phyloP scores from a whole-genome alignment of 177 flowering plant species.

The Tripterygium wilfordii region DNA sequence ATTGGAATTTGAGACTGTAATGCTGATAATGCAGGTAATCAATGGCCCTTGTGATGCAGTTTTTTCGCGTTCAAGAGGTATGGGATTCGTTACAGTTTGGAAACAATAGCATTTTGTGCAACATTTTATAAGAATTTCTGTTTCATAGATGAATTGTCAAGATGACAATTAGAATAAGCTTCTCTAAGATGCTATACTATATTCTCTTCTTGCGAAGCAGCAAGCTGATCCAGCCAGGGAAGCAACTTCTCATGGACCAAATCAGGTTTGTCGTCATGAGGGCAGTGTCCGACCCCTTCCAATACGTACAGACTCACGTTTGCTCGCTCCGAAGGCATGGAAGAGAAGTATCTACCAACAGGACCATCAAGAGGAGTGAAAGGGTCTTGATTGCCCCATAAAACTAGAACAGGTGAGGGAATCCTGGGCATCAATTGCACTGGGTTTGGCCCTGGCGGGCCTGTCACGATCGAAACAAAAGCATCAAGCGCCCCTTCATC shows the following conservation, averaged over 20 bases:
- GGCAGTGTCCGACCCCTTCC: conserved; percentile 91
- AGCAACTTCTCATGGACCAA: conserved; percentile 76
- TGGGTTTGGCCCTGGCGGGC: conserved; percentile 97
- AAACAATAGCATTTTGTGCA: too few species aligned
- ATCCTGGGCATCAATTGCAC: conserved; percentile 63
- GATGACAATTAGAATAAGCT: too few species aligned
- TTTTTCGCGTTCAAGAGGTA: too few species aligned
- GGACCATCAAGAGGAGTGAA: conserved; percentile 95
- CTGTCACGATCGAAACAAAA: conserved; percentile 88
- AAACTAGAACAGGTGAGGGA: conserved; percentile 53
- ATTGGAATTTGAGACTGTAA: too few species aligned
- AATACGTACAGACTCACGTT: conserved; percentile 57
- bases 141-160: too few species aligned
- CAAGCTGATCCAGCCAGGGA: conserved; percentile 56
- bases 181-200: too few species aligned
- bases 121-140: too few species aligned
- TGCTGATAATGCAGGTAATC: too few species aligned
- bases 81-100: too few species aligned
- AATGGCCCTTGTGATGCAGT: too few species aligned
- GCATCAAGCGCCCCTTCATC: conserved; percentile 90
- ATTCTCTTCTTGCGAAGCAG: too few species aligned
- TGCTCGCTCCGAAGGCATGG: conserved; percentile 47
- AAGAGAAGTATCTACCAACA: conserved; percentile 77
- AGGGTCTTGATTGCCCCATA: conserved; percentile 90
- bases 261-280: conserved; percentile 92